A percentile compares a stretch with the other conserved stretches of the same genome.
phyloP scores from a whole-genome alignment of 768 basidiomycete species.

The Mycena belliarum region DNA sequence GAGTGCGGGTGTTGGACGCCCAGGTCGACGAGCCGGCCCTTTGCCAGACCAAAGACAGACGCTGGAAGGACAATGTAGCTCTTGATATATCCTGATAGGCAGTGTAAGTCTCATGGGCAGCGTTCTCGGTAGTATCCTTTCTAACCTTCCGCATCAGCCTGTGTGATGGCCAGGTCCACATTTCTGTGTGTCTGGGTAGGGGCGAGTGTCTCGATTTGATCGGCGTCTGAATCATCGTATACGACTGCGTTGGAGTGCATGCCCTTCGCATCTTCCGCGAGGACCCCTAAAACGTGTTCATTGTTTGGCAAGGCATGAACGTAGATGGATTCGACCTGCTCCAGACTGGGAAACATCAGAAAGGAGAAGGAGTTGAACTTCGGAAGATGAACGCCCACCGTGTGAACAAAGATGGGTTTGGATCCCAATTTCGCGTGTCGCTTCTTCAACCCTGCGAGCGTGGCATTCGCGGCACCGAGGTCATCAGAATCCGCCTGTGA shows the following conservation, averaged over 20 bases:
- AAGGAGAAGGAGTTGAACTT: too few relatives aligned
- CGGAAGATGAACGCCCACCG: too few relatives aligned
- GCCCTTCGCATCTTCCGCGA: not conserved
- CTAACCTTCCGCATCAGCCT: not conserved
- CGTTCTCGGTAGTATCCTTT: too few relatives aligned
- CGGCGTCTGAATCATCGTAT: not conserved
- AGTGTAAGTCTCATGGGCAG: too few relatives aligned
- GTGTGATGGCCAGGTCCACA: not conserved
- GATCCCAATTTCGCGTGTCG: too few relatives aligned
- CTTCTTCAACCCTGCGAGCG: not conserved
- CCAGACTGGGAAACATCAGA: too few relatives aligned
- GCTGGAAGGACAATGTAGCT: slow-evolving; percentile 30
- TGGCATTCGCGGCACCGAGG: not conserved
- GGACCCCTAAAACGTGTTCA: too few relatives aligned
- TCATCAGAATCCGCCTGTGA: not conserved
- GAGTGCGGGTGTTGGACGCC: slow-evolving; percentile 41
- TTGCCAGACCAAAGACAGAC: slow-evolving; percentile 26
- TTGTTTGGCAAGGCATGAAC: too few relatives aligned
- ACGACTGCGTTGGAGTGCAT: not conserved
- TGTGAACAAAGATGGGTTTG: not conserved
- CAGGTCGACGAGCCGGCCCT: slow-evolving; percentile 27
- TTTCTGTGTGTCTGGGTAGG: not conserved
- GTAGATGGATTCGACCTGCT: too few relatives aligned
- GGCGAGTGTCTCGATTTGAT: not conserved
- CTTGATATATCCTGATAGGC: slow-evolving; percentile 26